Conservation (phyloP, 129 eudicot genomes). For the Pulicaria dysenterica region DNA sequence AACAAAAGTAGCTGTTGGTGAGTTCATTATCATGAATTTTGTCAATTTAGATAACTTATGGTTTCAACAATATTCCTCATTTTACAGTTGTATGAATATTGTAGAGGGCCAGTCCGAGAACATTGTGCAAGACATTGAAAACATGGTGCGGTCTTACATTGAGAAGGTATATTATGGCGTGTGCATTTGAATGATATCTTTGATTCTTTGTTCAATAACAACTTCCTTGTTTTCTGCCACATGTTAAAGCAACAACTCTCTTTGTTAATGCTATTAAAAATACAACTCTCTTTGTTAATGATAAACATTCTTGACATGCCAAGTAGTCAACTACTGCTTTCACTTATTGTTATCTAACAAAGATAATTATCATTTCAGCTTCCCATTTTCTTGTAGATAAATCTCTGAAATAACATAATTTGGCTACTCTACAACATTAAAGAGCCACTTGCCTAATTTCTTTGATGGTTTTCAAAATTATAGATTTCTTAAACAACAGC, state of each 20-base stretch:
- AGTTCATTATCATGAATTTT: constrained; percentile 34
- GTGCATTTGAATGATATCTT: background rate
- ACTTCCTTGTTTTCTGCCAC: background rate
- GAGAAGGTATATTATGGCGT: constrained; percentile 64
- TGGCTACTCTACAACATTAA: constrained; percentile 18
- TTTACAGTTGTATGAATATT: constrained; percentile 20
- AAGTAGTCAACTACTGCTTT: constrained; percentile 4
- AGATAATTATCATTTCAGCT: background rate
- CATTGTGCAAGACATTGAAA: constrained; percentile 88
- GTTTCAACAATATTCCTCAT: constrained; percentile 9
- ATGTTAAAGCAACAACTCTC: constrained; percentile 1
- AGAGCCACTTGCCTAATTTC: background rate
- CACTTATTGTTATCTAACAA: background rate
- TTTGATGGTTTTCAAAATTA: background rate
- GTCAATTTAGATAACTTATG: constrained; percentile 16
- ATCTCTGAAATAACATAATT: constrained; percentile 16
- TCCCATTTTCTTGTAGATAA: background rate
- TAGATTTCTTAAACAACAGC: constrained; percentile 2
- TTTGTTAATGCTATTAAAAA: background rate
- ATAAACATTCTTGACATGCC: background rate
- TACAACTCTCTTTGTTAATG: background rate
- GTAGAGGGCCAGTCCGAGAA: constrained; percentile 89
- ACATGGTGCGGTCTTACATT: constrained; percentile 89
- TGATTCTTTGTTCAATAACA: no score
- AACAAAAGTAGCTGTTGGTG: constrained; percentile 97